Percentiles rank a stretch among this genome's conserved stretches.
Conservation (phyloP, 1,284 basidiomycete species). For the Spongispora temasekensis region DNA sequence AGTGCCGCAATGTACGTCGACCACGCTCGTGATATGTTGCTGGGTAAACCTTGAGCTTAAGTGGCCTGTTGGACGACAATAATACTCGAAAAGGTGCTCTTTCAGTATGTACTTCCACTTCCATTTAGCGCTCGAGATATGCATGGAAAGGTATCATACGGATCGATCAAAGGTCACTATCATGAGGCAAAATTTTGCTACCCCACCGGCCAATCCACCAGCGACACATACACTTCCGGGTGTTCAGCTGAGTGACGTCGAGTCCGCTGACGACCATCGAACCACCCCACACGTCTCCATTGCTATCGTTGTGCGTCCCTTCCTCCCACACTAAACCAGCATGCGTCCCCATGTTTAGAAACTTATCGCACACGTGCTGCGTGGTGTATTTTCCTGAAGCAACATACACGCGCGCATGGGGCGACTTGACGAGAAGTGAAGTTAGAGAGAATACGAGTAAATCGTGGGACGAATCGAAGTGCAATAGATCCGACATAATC, state of each 20-base stretch:
- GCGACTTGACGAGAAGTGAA: conserved; percentile 46
- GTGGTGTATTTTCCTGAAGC: conserved; percentile 67
- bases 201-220: conserved; percentile 58
- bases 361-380: conserved; percentile 53
- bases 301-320: conserved; percentile 3
- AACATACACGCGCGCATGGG: conserved; percentile 52
- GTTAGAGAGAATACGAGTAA: conserved; percentile 53
- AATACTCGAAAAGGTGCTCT: neutral
- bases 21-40: neutral
- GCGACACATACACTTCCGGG: conserved; percentile 58
- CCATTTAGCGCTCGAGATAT: conserved; percentile 3
- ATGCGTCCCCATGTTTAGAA: conserved; percentile 44
- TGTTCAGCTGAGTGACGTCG: conserved; percentile 46
- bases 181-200: neutral
- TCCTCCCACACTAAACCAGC: conserved; percentile 54
- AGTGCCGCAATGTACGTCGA: conserved; percentile 1
- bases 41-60: conserved; percentile 4
- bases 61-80: neutral
- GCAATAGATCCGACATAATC: conserved; percentile 69
- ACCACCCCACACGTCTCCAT: conserved; percentile 46
- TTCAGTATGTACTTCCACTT: conserved; percentile 4
- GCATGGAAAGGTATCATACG: conserved; percentile 2
- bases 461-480: conserved; percentile 63
- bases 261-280: conserved; percentile 47
- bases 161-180: conserved; percentile 2